These are phyloP conservation scores for Primulina tabacum DNA, from an alignment of 257 asterid species.

Conservation along the genomic window DNA sequence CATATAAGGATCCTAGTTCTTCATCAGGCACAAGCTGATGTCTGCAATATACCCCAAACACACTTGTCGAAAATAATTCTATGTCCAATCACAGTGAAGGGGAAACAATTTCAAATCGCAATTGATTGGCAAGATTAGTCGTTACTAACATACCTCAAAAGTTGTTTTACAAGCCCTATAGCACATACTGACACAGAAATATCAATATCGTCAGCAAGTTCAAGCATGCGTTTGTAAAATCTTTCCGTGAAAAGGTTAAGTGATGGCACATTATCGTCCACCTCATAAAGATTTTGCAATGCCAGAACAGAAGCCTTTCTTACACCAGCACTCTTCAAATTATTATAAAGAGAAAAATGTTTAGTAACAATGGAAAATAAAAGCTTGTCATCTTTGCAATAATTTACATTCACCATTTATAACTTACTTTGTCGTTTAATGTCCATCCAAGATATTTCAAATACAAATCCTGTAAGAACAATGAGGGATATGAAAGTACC, in stretches of 20 bases:
- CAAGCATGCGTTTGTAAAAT: constrained; percentile 87
- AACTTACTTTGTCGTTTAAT: constrained; percentile 89
- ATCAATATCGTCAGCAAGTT: constrained; percentile 96
- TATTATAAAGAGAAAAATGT: constrained; percentile 22
- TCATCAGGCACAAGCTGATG: constrained; percentile 98
- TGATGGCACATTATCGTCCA: constrained; percentile 92
- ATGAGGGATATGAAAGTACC: constrained; percentile 87
- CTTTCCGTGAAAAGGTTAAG: constrained; percentile 94
- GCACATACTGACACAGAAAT: constrained; percentile 98
- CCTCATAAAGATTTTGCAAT: constrained; percentile 89
- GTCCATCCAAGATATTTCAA: constrained; percentile 99
- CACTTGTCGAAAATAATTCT: constrained; percentile 25
- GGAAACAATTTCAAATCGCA: constrained; percentile 4
- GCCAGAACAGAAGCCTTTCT: constrained; percentile 92
- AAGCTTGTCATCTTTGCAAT: constrained; percentile 1
- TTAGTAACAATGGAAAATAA: constrained; percentile 25
- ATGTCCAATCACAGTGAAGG: constrained; percentile 13
- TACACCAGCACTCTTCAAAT: constrained; percentile 84
- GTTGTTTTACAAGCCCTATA: constrained; percentile 93
- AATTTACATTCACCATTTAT: constrained; percentile 4
- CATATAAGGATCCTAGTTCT: constrained; percentile 92
- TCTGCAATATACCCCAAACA: constrained; percentile 44
- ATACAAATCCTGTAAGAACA: constrained; percentile 95
- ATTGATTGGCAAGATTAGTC: background rate
- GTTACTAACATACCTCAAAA: constrained; percentile 55